Evolutionary conservation across 345 rosid species (phyloP), one percentile per base, ranked within the genome.

Genomic region (Acer saccharum): DNA sequence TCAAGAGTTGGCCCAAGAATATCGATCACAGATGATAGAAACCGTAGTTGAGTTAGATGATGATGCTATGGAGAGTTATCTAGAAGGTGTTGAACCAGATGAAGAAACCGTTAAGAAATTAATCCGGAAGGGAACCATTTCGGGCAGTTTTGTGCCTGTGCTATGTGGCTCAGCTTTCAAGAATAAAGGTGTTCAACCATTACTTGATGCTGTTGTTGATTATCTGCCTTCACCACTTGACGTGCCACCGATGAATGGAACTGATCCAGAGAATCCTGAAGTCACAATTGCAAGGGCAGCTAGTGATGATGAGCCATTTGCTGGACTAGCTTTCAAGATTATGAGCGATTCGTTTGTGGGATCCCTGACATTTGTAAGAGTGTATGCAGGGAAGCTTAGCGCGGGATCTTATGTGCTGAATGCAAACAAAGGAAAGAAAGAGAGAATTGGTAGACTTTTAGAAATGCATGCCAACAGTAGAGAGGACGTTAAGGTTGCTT

Each of bases 401-500:
- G 92, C 99, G n/a, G 97, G 99, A 68, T 92, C 98, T 48, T 95
- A 95, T 72, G 96, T 89, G 14, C 62, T 95, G 82, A 95, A 95
- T 79, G 92, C 97, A 74, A 95, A 95, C 88, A 95, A 95, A 81
- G 97, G 98, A 23, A 95, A 90, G 92, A 95, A 90, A 80, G 99
- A 95, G 87, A 93, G 99, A 83, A 91, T 95, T 48, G 99, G 99
- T 54, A 89, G 99, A 82, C 97, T 95, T 77, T 83, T 93, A 66
- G 99, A 95, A 80, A 95, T 95, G 99, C 99, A 95, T 68, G 99
- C 99, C 66, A 95, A 93, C 80, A 95, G 99, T 80, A 83, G 99
- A 79, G 99, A 93, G 85, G 99, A 95, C 76, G 90, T 92, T 77
- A 93, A 88, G 84, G 92, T 88, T 20, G 95, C 97, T 29, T 86